These are phyloP conservation scores for Trifolium pratense DNA, from an alignment of 306 rosid genomes.

Conservation along the genomic window DNA sequence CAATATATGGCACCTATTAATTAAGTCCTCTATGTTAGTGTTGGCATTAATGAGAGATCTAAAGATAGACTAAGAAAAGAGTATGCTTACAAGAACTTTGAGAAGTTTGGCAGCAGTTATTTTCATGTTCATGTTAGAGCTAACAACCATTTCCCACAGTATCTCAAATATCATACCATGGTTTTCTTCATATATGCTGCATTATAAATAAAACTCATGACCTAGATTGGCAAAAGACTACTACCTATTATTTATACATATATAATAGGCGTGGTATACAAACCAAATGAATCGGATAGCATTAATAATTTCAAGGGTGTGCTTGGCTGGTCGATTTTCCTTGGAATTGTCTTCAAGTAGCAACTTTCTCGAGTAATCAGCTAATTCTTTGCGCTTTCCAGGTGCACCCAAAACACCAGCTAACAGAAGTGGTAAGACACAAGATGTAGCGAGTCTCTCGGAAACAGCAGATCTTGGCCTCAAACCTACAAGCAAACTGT, in stretches of 20 bases:
- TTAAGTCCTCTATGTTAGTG: slow-evolving; percentile 37
- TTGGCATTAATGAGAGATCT: slow-evolving; percentile 35
- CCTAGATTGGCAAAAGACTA: slow-evolving; percentile 34
- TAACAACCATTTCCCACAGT: slow-evolving; percentile 94
- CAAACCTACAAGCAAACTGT: slow-evolving; percentile 57
- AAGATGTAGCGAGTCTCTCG: slow-evolving; percentile 72
- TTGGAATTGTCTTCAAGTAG: slow-evolving; percentile 58
- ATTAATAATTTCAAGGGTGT: slow-evolving; percentile 64
- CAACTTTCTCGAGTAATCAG: slow-evolving; percentile 68
- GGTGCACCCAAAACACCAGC: slow-evolving; percentile 91
- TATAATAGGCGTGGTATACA: slow-evolving; percentile 40
- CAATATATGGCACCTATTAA: slow-evolving; percentile 76
- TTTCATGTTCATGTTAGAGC: slow-evolving; percentile 68
- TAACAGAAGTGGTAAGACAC: slow-evolving; percentile 87
- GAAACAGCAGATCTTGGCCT: slow-evolving; percentile 70
- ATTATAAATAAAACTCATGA: slow-evolving; percentile 41
- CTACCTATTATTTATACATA: slow-evolving; percentile 3
- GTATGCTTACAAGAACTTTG: slow-evolving; percentile 72
- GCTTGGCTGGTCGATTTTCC: slow-evolving; percentile 58
- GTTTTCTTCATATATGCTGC: slow-evolving; percentile 81
- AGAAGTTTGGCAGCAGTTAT: slow-evolving; percentile 70
- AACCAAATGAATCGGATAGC: slow-evolving; percentile 93
- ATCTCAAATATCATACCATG: slow-evolving; percentile 72
- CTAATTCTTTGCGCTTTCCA: slow-evolving; percentile 59
- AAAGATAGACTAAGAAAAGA: slow-evolving; percentile 36